A percentile compares a stretch with the other conserved stretches of the same genome.
These are phyloP conservation scores for Xylaria telfairii DNA, from an alignment of 495 filamentous ascomycete genomes.

Conservation along the genomic window DNA sequence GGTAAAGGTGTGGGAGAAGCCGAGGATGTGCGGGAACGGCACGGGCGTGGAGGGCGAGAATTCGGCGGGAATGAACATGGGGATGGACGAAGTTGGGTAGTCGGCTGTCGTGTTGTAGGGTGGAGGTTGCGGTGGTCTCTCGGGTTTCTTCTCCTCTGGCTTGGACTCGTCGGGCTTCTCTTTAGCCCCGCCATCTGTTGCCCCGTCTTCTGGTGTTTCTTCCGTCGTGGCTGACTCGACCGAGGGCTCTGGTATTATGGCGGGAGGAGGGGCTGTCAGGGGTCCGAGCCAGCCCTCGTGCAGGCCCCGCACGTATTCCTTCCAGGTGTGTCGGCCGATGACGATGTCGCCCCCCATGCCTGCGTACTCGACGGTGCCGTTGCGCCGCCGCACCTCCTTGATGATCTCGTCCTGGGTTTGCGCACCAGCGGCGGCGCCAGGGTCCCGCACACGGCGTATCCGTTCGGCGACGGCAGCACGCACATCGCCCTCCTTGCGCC, in stretches of 20 bases:
- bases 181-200: conserved; percentile 34
- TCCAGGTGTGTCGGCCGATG: conserved; percentile 93
- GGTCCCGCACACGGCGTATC: conserved; percentile 69
- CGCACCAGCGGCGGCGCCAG: conserved; percentile 41
- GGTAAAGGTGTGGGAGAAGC: conserved; percentile 88
- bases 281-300: conserved; percentile 98
- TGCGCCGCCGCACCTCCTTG: conserved; percentile 60
- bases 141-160: conserved; percentile 51
- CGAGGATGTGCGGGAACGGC: conserved; percentile 86
- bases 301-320: conserved; percentile 91
- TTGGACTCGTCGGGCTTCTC: conserved; percentile 35
- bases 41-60: conserved; percentile 73
- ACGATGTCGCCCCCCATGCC: conserved; percentile 84
- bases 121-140: conserved; percentile 55
- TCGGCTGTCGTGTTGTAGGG: conserved; percentile 73
- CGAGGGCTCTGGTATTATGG: conserved; percentile 36
- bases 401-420: conserved; percentile 62
- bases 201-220: conserved; percentile 32
- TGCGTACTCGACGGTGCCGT: conserved; percentile 70
- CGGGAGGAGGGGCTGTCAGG: conserved; percentile 51
- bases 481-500: conserved; percentile 85
- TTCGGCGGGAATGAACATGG: conserved; percentile 64
- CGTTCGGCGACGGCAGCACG: conserved; percentile 80
- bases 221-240: conserved; percentile 8
- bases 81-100: conserved; percentile 68